Evolutionary conservation across 1,139 yeast genomes (phyloP).

Genomic region (Taphrina deformans): DNA sequence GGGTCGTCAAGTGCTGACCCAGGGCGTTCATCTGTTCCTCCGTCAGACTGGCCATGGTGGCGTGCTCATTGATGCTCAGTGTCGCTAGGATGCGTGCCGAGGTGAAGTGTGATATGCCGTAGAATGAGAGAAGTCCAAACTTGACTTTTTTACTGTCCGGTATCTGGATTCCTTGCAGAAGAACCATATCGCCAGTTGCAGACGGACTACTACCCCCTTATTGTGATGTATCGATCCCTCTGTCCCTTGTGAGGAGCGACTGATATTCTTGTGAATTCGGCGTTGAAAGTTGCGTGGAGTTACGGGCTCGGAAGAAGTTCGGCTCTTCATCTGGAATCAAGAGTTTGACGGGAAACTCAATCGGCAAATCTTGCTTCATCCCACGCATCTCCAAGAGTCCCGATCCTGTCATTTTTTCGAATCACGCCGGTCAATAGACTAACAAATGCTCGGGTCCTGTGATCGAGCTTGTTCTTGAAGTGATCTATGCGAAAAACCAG

Average conservation of each 20-base stretch:
- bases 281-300: too few relatives aligned
- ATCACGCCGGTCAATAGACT: too few relatives aligned
- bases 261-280: too few relatives aligned
- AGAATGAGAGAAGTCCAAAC: constrained; percentile 49
- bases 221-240: background rate
- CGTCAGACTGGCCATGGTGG: constrained; percentile 89
- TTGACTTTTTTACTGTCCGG: constrained; percentile 33
- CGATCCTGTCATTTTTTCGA: too few relatives aligned
- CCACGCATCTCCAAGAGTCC: too few relatives aligned
- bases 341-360: background rate
- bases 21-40: constrained; percentile 85
- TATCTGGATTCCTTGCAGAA: constrained; percentile 32
- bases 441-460: too few relatives aligned
- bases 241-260: too few relatives aligned
- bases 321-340: too few relatives aligned
- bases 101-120: constrained; percentile 77
- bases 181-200: constrained; percentile 35
- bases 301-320: too few relatives aligned
- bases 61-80: constrained; percentile 84
- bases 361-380: background rate
- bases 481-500: too few relatives aligned
- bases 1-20: constrained; percentile 79
- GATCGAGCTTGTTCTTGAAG: too few relatives aligned
- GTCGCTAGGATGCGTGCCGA: constrained; percentile 80
- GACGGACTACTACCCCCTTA: too few relatives aligned